Evolutionary conservation across 768 basidiomycete genomes (phyloP).

Genomic region (Mycena vitilis): DNA sequence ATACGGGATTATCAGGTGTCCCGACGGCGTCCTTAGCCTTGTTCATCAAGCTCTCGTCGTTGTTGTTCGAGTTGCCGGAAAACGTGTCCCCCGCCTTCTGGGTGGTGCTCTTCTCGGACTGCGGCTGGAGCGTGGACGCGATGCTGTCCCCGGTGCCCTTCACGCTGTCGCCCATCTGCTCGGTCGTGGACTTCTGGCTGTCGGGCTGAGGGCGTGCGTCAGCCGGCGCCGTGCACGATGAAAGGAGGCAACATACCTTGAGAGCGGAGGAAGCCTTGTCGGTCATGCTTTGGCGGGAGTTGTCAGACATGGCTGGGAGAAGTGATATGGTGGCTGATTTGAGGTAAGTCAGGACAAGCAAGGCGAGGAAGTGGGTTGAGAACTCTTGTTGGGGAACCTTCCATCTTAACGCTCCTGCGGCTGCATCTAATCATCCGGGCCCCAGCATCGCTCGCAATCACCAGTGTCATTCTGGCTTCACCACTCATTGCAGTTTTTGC

Average conservation of each 20-base stretch:
- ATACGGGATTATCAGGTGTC: neutral
- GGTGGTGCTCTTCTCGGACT: conserved; percentile 64
- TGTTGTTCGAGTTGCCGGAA: conserved; percentile 61
- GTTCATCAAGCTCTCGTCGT: conserved; percentile 57
- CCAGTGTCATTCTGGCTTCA: neutral
- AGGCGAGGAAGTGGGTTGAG: no score
- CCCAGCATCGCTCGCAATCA: neutral
- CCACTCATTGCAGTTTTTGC: conserved; percentile 25
- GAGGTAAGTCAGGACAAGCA: no score
- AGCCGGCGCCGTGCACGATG: neutral
- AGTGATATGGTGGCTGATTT: no score
- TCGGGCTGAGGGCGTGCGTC: conserved; percentile 59
- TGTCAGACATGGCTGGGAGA: conserved; percentile 76
- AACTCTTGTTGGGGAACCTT: no score
- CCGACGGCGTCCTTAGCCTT: conserved; percentile 68
- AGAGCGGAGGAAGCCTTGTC: conserved; percentile 64
- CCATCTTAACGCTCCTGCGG: neutral
- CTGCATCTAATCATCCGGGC: neutral
- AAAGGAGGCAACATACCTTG: conserved; percentile 52
- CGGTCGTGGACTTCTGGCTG: conserved; percentile 65
- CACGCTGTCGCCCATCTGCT: conserved; percentile 61
- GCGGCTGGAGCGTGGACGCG: conserved; percentile 62
- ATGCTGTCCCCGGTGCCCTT: conserved; percentile 61
- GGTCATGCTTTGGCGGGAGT: conserved; percentile 66
- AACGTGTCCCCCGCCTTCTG: conserved; percentile 63